Base-by-base conservation (phyloP, 331 rosid species). In the Dryas integrifolia region DNA sequence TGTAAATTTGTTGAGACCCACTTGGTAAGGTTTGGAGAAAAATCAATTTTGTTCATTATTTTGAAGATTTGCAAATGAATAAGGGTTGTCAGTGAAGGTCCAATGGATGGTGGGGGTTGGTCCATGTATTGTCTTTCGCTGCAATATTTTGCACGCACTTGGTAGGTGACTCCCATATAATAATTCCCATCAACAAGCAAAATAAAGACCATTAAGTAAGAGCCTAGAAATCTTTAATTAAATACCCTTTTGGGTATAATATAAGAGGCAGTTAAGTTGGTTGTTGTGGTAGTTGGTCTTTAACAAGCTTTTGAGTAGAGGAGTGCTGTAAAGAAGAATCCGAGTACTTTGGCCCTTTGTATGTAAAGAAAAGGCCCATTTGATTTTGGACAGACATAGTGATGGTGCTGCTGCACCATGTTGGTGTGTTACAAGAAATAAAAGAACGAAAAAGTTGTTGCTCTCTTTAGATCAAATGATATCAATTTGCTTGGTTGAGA, bases 251-350 rank as follows among this genome's bases (percentile, higher is more conserved):
- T 48, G 38, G 16, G 53, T 14, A 47, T 77, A 61, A 35, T 62
- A 58, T 3, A 39, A 65, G 61, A 59, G 81, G 85, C 47, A 64
- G 83, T 86, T 79, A 77, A 63, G 82, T 77, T 66, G 74, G 92
- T 81, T 73, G 84, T 44, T 77, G 69, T 59, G 82, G 82, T 72
- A 30, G 86, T 78, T 76, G 91, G 82, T 72, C 63, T 76, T 44
- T 24, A 43, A 40, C 15, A 43, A 61, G 38, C 47, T 14, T 67
- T 68, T 53, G 30, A 26, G 30, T 26, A 50, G 69, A 66, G 79
- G 68, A 69, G 67, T 69, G 11, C 50, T 58, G 69, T 67, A 74
- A 82, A 64, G 72, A 76, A 69, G 69, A 75, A 64, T 66, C 67
- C 65, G 56, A 69, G 58, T 62, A 69, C 63, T 47, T 67, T 70